A percentile compares a stretch with the other conserved stretches of the same genome.
phyloP scores from a whole-genome alignment of 2,329 filamentous ascomycete species.

The Xylariomycetidae sp. region DNA sequence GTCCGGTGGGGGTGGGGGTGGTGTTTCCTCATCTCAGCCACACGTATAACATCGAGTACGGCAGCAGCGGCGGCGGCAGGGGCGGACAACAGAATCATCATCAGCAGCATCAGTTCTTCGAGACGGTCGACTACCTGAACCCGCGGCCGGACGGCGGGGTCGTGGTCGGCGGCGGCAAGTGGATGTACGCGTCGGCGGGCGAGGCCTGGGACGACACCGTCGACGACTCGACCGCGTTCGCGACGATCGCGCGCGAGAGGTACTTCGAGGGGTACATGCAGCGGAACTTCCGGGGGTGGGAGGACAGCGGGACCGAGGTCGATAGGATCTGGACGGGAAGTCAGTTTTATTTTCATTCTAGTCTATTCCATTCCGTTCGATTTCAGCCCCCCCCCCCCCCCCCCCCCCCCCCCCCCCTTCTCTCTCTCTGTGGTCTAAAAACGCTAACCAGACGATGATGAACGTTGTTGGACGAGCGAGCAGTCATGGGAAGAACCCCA shows the following conservation, averaged over 20 bases:
- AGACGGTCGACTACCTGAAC: constrained; percentile 21
- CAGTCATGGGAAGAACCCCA: constrained; percentile 5
- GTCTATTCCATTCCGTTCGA: too few species aligned
- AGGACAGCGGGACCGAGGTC: constrained; percentile 29
- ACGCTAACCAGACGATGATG: neutral
- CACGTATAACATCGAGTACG: constrained; percentile 14
- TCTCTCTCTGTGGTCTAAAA: neutral
- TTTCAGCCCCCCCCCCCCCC: too few species aligned
- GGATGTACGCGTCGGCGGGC: constrained; percentile 21
- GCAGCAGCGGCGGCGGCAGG: neutral
- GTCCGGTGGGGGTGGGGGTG: constrained; percentile 4
- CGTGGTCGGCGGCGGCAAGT: constrained; percentile 33
- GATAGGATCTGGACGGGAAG: constrained; percentile 21
- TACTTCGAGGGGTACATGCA: constrained; percentile 41
- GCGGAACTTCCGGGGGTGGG: constrained; percentile 37
- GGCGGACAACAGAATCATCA: too few species aligned
- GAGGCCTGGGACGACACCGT: constrained; percentile 33
- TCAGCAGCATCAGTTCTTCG: too few species aligned
- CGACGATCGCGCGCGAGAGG: constrained; percentile 20
- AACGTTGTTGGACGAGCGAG: neutral
- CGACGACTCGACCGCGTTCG: constrained; percentile 34
- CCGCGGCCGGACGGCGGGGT: constrained; percentile 24
- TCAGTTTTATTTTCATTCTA: constrained; percentile 7
- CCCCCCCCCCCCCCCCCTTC: neutral
- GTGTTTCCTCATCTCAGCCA: constrained; percentile 13